Base-by-base conservation (phyloP, 805 yeast species). In the Sugiyamaella qingdaonensis region DNA sequence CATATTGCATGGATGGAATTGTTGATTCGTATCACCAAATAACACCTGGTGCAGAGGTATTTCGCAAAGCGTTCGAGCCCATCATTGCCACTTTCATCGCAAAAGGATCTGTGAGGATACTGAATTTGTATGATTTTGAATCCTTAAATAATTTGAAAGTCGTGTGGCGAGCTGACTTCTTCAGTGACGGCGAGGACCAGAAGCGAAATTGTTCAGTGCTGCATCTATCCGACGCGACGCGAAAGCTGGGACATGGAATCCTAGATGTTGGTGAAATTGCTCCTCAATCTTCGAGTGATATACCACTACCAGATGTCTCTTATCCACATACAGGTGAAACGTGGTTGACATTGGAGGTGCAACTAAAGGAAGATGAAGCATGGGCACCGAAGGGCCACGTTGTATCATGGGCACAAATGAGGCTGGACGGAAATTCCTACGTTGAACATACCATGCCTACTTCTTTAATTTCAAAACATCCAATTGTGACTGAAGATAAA, bases 1-100 rank as follows among this genome's bases (percentile, higher is more conserved):
- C 60, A 10, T 70, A 67, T 48, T 63, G 67, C 37, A 60, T 68
- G 64, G 74, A 70, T 54, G 74, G 73, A 1, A 55, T 69, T 8
- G 45, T 62, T 16, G 56, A 60, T 47, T 68, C 73, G 1, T 53
- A 56, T 13, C 73, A 70, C 49, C 48, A 64, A 27, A 70, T 71
- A 10, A 68, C 70, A 2, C 73, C 73, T 13, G 72, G 71, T 11
- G 57, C 68, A 48, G 48, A 60, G 13, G 70, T 65, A 44, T 52
- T 64, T 46, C 64, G 62, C 54, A 65, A 66, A 51, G 70, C 64
- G 9, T 63, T 64, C 51, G 68, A 66, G 51, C 71, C 54, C n/a
- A 39, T 48, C 8, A 42, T 41, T 10, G 46, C 42, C 33, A 69
- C 4, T 59, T 67, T 42, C 47, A 5, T 10, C 4, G 24, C 3